These are phyloP conservation scores for Quercus berberidifolia DNA, from an alignment of 306 rosid species.

Conservation along the genomic window DNA sequence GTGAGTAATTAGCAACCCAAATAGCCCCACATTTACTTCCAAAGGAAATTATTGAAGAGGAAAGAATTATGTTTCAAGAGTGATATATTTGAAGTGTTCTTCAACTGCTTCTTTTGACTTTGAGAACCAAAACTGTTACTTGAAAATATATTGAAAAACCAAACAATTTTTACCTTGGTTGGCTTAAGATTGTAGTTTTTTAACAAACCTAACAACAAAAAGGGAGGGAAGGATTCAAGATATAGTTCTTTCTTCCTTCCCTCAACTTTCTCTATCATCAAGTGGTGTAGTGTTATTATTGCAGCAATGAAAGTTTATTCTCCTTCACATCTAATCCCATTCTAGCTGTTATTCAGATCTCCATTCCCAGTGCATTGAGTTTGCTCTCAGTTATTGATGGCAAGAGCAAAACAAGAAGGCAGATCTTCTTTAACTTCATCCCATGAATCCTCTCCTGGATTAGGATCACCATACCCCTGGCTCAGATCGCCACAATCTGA, in stretches of 20 bases:
- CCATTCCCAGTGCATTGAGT: background rate
- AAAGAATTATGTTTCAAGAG: too few species aligned
- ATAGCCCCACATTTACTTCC: background rate
- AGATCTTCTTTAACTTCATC: slow-evolving; percentile 45
- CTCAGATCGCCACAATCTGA: slow-evolving; percentile 54
- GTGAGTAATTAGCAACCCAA: too few species aligned
- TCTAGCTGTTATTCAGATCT: slow-evolving; percentile 6
- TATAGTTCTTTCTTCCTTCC: too few species aligned
- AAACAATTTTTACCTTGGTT: background rate
- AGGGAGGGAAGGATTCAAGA: background rate
- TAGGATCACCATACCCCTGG: slow-evolving; percentile 69
- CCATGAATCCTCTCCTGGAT: slow-evolving; percentile 32
- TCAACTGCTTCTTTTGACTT: too few species aligned
- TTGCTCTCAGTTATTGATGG: background rate
- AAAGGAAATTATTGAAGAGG: background rate
- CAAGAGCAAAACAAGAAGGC: slow-evolving; percentile 36
- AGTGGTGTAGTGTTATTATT: background rate
- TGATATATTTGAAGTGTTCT: too few species aligned
- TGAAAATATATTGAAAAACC: too few species aligned
- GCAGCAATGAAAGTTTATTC: background rate
- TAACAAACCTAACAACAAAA: background rate
- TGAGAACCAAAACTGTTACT: too few species aligned
- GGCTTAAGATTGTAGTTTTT: background rate
- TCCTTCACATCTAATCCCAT: background rate
- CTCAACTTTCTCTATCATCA: background rate